A percentile compares a stretch with the other conserved stretches of the same genome.
Evolutionary conservation across 805 yeast genomes (phyloP).

Genomic region (Candida chauliodis): DNA sequence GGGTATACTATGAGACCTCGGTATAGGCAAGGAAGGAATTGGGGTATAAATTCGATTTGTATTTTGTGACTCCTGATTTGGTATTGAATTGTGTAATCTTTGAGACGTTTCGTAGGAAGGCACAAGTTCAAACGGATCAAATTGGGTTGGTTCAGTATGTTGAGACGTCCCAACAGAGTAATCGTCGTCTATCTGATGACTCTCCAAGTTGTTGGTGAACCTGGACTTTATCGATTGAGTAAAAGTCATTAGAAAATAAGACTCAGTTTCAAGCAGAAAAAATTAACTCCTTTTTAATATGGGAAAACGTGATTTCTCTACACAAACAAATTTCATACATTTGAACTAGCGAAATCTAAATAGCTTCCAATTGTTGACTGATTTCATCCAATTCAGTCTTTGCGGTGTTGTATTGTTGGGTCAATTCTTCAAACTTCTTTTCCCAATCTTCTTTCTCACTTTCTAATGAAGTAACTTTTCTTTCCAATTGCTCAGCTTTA

Average conservation of each 20-base stretch:
- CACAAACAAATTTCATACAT: no score
- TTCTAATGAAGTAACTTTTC: slow-evolving; percentile 89
- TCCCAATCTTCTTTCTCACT: slow-evolving; percentile 89
- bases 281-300: no score
- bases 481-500: slow-evolving; percentile 93
- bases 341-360: no score
- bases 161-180: slow-evolving; percentile 8
- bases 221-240: slow-evolving; percentile 16
- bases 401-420: slow-evolving; percentile 76
- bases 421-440: slow-evolving; percentile 83
- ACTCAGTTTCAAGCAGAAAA: no score
- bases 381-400: slow-evolving; percentile 95
- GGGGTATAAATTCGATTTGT: slow-evolving; percentile 9
- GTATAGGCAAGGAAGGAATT: slow-evolving; percentile 9
- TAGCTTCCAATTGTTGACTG: slow-evolving; percentile 88
- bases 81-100: slow-evolving; percentile 15
- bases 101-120: slow-evolving; percentile 44
- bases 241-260: no score
- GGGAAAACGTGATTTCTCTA: no score
- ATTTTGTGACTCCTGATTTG: not conserved
- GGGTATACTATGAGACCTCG: not conserved
- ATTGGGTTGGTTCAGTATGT: slow-evolving; percentile 1
- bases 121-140: slow-evolving; percentile 33
- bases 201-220: slow-evolving; percentile 22
- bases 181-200: slow-evolving; percentile 33